Percentiles rank a stretch among this genome's conserved stretches.
Evolutionary conservation across 2,329 filamentous ascomycete genomes (phyloP).

Genomic region (Chrysoporthe puriensis): DNA sequence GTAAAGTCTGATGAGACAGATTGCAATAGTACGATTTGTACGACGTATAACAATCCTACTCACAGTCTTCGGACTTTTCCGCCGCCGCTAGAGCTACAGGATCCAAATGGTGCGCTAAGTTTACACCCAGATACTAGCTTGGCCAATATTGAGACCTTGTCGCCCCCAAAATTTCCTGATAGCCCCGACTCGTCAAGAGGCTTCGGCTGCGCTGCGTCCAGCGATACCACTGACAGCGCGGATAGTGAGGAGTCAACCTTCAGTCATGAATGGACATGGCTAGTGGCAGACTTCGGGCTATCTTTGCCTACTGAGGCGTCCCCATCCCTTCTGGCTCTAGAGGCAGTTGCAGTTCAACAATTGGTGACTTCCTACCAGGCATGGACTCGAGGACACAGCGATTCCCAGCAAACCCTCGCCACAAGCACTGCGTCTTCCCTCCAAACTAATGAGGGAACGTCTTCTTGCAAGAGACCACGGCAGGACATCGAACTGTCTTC

Average conservation of each 20-base stretch:
- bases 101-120: background rate
- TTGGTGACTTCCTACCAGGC: slow-evolving; percentile 2
- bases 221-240: background rate
- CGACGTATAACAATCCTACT: too few relatives aligned
- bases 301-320: background rate
- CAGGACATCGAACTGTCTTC: background rate
- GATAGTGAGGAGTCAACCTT: background rate
- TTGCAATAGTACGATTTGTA: too few relatives aligned
- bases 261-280: background rate
- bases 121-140: background rate
- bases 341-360: background rate
- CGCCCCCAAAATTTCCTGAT: background rate
- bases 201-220: background rate
- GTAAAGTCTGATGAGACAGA: too few relatives aligned
- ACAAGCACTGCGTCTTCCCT: background rate
- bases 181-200: background rate
- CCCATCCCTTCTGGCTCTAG: background rate
- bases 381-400: background rate
- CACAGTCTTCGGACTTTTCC: too few relatives aligned
- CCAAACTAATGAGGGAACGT: too few relatives aligned
- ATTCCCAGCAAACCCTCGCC: background rate
- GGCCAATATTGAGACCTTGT: background rate
- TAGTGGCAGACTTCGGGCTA: background rate
- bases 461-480: background rate
- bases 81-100: background rate